Conservation (phyloP, 2,329 filamentous ascomycete genomes). For the Xenoacremonium recifei region DNA sequence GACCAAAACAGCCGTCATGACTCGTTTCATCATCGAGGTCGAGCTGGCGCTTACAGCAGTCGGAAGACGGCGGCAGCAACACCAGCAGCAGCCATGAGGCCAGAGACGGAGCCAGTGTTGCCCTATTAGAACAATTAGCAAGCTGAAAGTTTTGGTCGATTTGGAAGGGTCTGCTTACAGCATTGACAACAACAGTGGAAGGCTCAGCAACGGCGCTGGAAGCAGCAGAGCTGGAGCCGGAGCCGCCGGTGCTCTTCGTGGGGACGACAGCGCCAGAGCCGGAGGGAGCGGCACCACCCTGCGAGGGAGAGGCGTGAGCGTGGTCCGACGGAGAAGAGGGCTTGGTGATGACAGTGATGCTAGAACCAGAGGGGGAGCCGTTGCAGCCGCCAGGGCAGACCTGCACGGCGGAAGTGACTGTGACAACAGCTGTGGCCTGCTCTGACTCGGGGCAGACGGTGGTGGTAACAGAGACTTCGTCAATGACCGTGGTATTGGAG, state of each 20-base stretch:
- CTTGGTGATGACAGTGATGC: constrained; percentile 4
- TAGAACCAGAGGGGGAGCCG: constrained; percentile 1
- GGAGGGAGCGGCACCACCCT: not conserved
- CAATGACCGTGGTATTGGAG: not conserved
- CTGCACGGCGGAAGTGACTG: constrained; percentile 1
- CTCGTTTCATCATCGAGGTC: not conserved
- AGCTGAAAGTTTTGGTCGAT: not conserved
- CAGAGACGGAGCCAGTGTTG: constrained; percentile 8
- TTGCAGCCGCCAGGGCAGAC: constrained; percentile 7
- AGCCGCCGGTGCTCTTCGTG: not conserved
- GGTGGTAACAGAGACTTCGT: not conserved
- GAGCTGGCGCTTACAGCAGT: not conserved
- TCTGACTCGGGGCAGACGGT: not conserved
- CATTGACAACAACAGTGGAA: constrained; percentile 2
- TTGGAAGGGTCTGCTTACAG: not conserved
- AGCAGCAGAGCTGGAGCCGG: not conserved
- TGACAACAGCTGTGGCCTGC: not conserved
- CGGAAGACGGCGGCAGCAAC: constrained; percentile 4
- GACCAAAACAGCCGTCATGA: not conserved
- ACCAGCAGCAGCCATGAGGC: constrained; percentile 8
- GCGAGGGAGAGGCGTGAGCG: not conserved
- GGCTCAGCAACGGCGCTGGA: not conserved
- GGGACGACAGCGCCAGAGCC: constrained; percentile 2
- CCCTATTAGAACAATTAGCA: not conserved
- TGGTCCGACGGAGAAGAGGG: not conserved